phyloP scores from a whole-genome alignment of 345 rosid genomes.

The Eucalyptus pumila region DNA sequence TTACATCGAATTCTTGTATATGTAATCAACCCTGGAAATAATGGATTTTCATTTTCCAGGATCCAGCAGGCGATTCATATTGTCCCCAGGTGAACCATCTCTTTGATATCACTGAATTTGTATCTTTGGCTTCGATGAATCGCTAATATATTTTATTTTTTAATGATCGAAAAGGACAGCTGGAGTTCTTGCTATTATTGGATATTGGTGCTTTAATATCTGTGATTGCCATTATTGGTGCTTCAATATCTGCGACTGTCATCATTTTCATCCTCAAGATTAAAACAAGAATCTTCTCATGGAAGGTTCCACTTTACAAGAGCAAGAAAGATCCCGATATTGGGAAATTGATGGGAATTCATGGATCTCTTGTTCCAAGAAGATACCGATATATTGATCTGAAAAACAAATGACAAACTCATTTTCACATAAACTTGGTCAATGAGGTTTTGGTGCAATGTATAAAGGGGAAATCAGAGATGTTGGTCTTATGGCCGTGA shows the following conservation, averaged over 20 bases:
- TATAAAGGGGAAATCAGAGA: constrained; percentile 7
- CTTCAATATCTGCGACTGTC: neutral
- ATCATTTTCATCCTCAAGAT: neutral
- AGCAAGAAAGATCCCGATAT: neutral
- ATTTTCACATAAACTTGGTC: constrained; percentile 8
- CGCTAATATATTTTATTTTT: no score
- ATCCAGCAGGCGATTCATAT: neutral
- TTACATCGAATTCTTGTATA: neutral
- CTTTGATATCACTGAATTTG: neutral
- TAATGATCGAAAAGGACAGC: neutral
- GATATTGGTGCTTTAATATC: neutral
- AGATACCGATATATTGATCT: constrained; percentile 7
- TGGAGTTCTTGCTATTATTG: neutral
- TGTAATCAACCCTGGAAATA: no score
- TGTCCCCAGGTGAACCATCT: neutral
- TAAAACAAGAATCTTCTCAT: neutral
- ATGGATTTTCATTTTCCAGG: neutral
- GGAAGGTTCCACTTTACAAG: neutral
- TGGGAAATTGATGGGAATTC: neutral
- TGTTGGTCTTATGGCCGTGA: constrained; percentile 17
- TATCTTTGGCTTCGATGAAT: neutral
- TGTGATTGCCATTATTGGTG: neutral
- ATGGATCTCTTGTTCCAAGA: constrained; percentile 4
- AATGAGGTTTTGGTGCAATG: constrained; percentile 17
- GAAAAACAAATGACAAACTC: constrained; percentile 14